Conservation (phyloP, 176 grass and related monocot genomes). For the Oryza meridionalis region DNA sequence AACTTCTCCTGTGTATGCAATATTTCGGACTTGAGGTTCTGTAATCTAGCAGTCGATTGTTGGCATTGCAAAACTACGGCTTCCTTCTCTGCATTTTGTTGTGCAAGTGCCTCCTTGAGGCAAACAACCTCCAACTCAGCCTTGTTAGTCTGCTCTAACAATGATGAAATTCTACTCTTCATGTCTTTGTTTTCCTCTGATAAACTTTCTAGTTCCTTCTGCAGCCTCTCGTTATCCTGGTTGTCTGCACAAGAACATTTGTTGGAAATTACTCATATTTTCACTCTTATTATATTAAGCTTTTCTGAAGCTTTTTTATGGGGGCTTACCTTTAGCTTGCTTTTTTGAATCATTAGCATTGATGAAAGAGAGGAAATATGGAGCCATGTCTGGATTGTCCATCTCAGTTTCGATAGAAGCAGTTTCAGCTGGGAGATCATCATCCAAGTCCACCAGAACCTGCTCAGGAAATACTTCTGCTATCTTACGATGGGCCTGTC, state of each 20-base stretch:
- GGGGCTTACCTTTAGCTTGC: slow-evolving; percentile 49
- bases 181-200: slow-evolving; percentile 79
- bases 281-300: neutral
- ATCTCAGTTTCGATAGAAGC: slow-evolving; percentile 46
- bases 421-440: slow-evolving; percentile 62
- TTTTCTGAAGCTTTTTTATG: neutral
- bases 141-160: slow-evolving; percentile 49
- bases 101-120: slow-evolving; percentile 63
- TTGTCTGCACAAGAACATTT: slow-evolving; percentile 43
- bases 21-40: slow-evolving; percentile 67
- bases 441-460: slow-evolving; percentile 66
- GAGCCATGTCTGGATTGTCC: slow-evolving; percentile 53
- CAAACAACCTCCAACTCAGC: slow-evolving; percentile 50
- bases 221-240: slow-evolving; percentile 59
- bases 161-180: slow-evolving; percentile 52
- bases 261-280: slow-evolving; percentile 28
- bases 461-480: slow-evolving; percentile 80
- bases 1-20: slow-evolving; percentile 78
- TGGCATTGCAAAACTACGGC: slow-evolving; percentile 55
- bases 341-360: slow-evolving; percentile 48
- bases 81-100: slow-evolving; percentile 70
- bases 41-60: slow-evolving; percentile 64
- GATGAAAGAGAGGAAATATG: slow-evolving; percentile 49
- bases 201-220: slow-evolving; percentile 73
- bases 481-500: slow-evolving; percentile 80